These are phyloP conservation scores for Stramenopiles sp. DNA, from an alignment of 352 stramenopile species.

Conservation along the genomic window DNA sequence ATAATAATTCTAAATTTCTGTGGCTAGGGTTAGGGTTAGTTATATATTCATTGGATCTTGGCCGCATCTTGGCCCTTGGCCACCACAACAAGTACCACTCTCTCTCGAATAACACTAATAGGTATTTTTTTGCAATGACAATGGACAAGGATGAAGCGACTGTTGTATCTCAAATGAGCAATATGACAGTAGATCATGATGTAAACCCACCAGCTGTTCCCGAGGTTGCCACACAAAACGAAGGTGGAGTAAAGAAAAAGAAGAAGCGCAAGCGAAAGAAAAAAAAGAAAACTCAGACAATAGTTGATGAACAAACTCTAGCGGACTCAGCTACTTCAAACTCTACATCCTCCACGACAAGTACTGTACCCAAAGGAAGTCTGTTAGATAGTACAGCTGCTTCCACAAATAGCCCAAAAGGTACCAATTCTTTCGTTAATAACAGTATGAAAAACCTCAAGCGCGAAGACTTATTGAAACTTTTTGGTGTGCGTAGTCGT, in stretches of 20 bases:
- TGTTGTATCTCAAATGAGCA: neutral
- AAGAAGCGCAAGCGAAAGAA: slow-evolving; percentile 5
- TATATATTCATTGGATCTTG: neutral
- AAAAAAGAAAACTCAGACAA: neutral
- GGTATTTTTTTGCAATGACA: neutral
- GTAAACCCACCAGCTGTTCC: neutral
- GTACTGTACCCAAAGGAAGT: neutral
- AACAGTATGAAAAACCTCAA: neutral
- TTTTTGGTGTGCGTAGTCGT: neutral
- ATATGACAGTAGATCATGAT: neutral
- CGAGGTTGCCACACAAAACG: neutral
- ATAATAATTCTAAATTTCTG: too few relatives aligned
- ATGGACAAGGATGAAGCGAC: neutral
- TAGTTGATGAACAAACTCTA: neutral
- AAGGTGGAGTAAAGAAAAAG: neutral
- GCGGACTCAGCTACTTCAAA: neutral
- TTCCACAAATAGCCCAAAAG: neutral
- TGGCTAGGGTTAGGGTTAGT: too few relatives aligned
- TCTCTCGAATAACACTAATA: neutral
- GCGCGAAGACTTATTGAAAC: neutral
- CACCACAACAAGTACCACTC: neutral
- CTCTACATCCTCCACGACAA: neutral
- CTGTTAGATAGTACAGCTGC: neutral
- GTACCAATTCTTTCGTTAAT: too few relatives aligned
- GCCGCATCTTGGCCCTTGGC: neutral